These are phyloP conservation scores for Pythium chondricola DNA, from an alignment of 352 stramenopile species.

Conservation along the genomic window DNA sequence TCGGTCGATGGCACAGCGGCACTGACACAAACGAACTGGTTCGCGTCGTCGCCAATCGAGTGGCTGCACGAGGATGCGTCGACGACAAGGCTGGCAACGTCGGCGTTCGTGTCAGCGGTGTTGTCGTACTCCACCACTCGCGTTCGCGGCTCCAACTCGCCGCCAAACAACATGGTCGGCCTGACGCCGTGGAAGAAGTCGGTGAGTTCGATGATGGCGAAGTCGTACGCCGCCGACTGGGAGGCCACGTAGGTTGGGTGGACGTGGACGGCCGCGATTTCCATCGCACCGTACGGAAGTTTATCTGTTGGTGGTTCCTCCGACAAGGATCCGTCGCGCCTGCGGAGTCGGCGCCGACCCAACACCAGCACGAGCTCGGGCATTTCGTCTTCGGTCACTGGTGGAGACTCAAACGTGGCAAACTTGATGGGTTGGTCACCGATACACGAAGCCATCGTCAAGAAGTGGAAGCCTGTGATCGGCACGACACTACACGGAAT, in stretches of 20 bases:
- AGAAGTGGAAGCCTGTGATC: constrained; percentile 12
- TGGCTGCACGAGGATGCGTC: not conserved
- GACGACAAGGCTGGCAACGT: constrained; percentile 6
- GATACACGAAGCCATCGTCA: constrained; percentile 23
- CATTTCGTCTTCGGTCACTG: not conserved
- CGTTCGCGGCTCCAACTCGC: not conserved
- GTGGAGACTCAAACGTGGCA: not conserved
- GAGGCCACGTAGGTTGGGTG: constrained; percentile 6
- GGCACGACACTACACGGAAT: constrained; percentile 14
- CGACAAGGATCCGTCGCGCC: not conserved
- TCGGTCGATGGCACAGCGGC: not conserved
- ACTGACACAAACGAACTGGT: constrained; percentile 5
- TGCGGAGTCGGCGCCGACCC: too few species aligned
- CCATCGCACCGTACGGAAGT: not conserved
- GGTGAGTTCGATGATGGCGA: constrained; percentile 13
- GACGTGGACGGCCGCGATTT: not conserved
- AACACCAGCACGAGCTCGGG: too few species aligned
- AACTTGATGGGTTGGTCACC: not conserved
- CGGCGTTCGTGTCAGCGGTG: not conserved
- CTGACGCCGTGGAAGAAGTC: not conserved
- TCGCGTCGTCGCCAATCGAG: not conserved
- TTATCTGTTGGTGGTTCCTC: not conserved
- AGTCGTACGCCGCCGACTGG: constrained; percentile 3
- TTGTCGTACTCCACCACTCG: constrained; percentile 10
- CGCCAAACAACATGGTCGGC: not conserved